Percentiles rank a stretch among this genome's conserved stretches.
phyloP scores from a whole-genome alignment of 345 rosid species.

The Jatropha curcas region DNA sequence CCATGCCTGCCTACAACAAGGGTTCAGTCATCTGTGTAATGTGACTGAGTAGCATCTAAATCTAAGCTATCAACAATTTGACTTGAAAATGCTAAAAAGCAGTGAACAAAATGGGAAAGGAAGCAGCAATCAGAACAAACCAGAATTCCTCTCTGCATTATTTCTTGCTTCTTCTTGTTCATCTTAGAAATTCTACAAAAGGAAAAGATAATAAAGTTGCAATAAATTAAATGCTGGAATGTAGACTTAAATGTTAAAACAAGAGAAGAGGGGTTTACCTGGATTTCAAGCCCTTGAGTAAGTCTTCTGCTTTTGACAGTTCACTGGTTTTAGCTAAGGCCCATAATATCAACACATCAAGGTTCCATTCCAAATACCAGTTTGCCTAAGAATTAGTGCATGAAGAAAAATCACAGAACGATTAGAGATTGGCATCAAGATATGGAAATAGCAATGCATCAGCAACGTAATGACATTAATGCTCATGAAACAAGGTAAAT shows the following conservation, averaged over 20 bases:
- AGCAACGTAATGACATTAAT: background rate
- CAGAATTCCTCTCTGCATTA: constrained; percentile 66
- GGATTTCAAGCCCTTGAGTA: constrained; percentile 63
- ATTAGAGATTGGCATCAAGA: background rate
- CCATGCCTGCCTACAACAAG: background rate
- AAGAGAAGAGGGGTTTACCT: constrained; percentile 45
- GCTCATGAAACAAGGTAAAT: background rate
- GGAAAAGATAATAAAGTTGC: constrained; percentile 19
- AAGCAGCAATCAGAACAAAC: constrained; percentile 45
- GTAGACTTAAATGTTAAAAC: constrained; percentile 5
- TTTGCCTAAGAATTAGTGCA: constrained; percentile 41
- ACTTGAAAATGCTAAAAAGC: background rate
- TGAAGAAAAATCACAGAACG: background rate
- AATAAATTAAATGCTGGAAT: constrained; percentile 11
- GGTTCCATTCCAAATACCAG: constrained; percentile 83
- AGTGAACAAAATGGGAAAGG: constrained; percentile 7
- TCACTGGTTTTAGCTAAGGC: constrained; percentile 67
- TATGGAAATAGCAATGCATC: background rate
- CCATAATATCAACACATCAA: constrained; percentile 79
- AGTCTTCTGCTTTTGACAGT: constrained; percentile 63
- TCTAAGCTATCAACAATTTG: background rate
- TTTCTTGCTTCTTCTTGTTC: constrained; percentile 75
- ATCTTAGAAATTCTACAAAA: constrained; percentile 54
- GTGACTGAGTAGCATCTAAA: background rate
- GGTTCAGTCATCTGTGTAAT: background rate